A percentile compares a stretch with the other conserved stretches of the same genome.
These are phyloP conservation scores for Nicotiana paniculata DNA, from an alignment of 257 asterid genomes.

Conservation along the genomic window DNA sequence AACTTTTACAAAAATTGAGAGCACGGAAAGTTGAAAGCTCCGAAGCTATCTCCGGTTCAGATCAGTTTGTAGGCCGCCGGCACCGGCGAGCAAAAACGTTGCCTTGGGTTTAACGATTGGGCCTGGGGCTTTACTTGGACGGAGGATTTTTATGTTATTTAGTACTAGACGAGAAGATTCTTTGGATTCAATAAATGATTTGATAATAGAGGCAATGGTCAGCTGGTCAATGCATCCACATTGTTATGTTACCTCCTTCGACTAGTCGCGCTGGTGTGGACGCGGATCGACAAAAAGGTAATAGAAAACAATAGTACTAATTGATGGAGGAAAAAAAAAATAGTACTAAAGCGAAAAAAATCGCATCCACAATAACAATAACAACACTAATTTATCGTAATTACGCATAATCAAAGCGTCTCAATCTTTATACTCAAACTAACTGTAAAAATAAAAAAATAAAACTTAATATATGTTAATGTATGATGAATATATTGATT, in stretches of 20 bases:
- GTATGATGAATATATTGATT: too few relatives aligned
- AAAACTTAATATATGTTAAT: too few relatives aligned
- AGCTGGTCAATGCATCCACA: slow-evolving; percentile 6
- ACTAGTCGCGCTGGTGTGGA: background rate
- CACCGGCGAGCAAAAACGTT: background rate
- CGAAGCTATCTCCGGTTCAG: slow-evolving; percentile 9
- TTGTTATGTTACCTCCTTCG: background rate
- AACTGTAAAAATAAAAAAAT: too few relatives aligned
- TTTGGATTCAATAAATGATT: background rate
- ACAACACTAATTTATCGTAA: too few relatives aligned
- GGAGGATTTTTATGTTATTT: background rate
- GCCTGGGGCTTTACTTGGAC: background rate
- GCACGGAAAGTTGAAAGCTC: background rate
- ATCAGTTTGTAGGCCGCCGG: background rate
- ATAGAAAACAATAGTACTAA: too few relatives aligned
- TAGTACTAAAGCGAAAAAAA: too few relatives aligned
- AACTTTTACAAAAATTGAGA: background rate
- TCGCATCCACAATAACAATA: too few relatives aligned
- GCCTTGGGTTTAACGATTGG: background rate
- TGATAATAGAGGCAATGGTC: background rate
- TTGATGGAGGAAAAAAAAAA: too few relatives aligned
- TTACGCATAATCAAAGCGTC: too few relatives aligned
- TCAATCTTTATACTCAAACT: too few relatives aligned
- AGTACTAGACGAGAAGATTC: background rate
- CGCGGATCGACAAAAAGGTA: background rate